Base-by-base conservation (phyloP, 2,329 filamentous ascomycete genomes). In the Ophiostoma pallidulum region DNA sequence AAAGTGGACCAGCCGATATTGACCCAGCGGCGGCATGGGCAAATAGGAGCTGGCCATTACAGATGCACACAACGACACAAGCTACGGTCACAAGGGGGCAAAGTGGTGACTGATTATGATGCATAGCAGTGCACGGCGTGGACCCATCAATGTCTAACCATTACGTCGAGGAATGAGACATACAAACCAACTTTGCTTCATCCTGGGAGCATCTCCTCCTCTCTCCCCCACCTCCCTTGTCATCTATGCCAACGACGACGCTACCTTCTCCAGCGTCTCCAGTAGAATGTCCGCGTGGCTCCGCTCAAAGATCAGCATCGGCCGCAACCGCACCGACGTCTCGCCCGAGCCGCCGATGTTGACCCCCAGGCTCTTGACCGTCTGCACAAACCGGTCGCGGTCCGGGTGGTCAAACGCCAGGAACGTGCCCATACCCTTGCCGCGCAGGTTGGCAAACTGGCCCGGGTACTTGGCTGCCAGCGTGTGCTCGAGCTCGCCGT, bases 221-320 rank as follows among this genome's bases (percentile, higher is more conserved):
- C n/a, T n/a, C n/a, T n/a, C n/a, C n/a, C n/a, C n/a, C n/a, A n/a
- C n/a, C n/a, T n/a, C n/a, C n/a, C n/a, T n/a, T n/a, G n/a, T n/a
- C n/a, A n/a, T n/a, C 24, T 28, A 28, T 28, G 31, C 31, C n/a
- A n/a, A n/a, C n/a, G n/a, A n/a, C n/a, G 31, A 33, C 18, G 81
- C 75, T 55, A 88, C 72, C 72, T 84, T 87, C 72, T 94, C 87
- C 55, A 94, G 61, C 20, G 75, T 75, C 58, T 86, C 87, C 41
- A 94, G 66, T 58, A 96, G 70, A 51, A 95, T 80, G 67, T 95
- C 86, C 18, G 85, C 90, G 66, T 97, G 91, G 62, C 84, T 78
- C 74, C 87, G 78, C 77, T 94, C 85, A 73, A 95, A 92, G 60
- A 90, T 82, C 57, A 95, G 69, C 89, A 95, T 95, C 36, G 89